Evolutionary conservation across 768 basidiomycete genomes (phyloP).

Genomic region (Suillus alpinus): DNA sequence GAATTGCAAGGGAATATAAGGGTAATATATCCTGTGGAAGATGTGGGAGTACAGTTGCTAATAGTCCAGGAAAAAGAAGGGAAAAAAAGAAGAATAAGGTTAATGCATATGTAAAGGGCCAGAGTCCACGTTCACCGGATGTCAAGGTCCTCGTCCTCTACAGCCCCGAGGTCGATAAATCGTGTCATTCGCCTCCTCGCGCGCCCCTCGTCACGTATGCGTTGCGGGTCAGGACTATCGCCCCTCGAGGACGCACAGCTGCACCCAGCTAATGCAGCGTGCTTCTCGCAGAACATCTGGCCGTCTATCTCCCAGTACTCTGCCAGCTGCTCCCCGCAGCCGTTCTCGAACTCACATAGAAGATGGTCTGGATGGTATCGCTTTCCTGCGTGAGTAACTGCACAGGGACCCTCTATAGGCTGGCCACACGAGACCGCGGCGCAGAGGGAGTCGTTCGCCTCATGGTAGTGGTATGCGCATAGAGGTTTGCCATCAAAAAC

Average conservation of each 20-base stretch:
- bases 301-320: conserved; percentile 92
- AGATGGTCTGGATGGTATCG: conserved; percentile 90
- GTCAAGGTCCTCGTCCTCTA: conserved; percentile 25
- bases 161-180: conserved; percentile 66
- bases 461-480: conserved; percentile 92
- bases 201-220: conserved; percentile 36
- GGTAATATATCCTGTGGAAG: not conserved
- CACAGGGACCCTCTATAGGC: conserved; percentile 93
- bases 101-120: not conserved
- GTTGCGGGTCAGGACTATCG: conserved; percentile 13
- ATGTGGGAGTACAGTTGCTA: conserved; percentile 1
- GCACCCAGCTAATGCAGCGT: conserved; percentile 42
- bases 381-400: conserved; percentile 77
- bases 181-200: conserved; percentile 78
- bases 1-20: not conserved
- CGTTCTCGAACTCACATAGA: conserved; percentile 66
- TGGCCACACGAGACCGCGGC: conserved; percentile 73
- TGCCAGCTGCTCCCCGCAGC: conserved; percentile 55
- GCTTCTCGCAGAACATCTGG: conserved; percentile 82
- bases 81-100: not conserved
- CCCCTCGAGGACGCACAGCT: conserved; percentile 20
- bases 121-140: conserved; percentile 24
- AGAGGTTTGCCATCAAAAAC: conserved; percentile 87
- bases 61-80: not conserved
- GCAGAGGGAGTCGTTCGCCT: conserved; percentile 87